Evolutionary conservation across 23 red algal species (phyloP).

Genomic region (Cyanidioschyzon merolae): DNA sequence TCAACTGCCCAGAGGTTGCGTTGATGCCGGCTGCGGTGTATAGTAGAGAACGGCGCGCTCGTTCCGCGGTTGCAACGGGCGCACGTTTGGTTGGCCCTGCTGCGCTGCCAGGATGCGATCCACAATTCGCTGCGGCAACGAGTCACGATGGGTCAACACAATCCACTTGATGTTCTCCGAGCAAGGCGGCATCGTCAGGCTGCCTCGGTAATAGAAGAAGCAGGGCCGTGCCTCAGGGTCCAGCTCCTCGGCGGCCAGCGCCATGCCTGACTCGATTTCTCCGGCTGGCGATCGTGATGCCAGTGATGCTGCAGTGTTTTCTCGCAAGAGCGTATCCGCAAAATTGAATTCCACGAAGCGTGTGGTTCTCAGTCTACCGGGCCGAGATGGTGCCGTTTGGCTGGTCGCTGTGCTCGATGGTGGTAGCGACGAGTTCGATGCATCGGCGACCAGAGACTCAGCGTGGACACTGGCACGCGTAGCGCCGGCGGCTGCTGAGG

Average conservation of each 20-base stretch:
- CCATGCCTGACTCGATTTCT: constrained; percentile 3
- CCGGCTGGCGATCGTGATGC: neutral
- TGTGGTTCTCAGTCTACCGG: neutral
- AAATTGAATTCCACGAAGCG: constrained; percentile 2
- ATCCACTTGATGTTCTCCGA: constrained; percentile 16
- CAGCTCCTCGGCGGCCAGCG: constrained; percentile 4
- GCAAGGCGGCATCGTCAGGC: neutral
- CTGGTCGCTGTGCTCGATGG: neutral
- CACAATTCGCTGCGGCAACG: neutral
- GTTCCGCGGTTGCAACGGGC: constrained; percentile 9
- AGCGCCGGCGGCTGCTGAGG: neutral
- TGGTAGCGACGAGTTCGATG: neutral
- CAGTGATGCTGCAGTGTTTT: neutral
- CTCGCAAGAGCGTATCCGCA: neutral
- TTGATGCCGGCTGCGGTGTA: too few species aligned
- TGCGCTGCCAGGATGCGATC: constrained; percentile 8
- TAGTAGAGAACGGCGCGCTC: neutral
- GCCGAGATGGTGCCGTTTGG: neutral
- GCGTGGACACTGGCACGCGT: neutral
- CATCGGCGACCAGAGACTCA: neutral
- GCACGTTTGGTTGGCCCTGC: neutral
- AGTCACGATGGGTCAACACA: neutral
- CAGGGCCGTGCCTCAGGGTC: neutral
- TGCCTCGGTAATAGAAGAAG: constrained; percentile 11
- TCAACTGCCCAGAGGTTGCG: too few species aligned